Conservation (phyloP, 352 stramenopile species). For the Phytophthora citricola region DNA sequence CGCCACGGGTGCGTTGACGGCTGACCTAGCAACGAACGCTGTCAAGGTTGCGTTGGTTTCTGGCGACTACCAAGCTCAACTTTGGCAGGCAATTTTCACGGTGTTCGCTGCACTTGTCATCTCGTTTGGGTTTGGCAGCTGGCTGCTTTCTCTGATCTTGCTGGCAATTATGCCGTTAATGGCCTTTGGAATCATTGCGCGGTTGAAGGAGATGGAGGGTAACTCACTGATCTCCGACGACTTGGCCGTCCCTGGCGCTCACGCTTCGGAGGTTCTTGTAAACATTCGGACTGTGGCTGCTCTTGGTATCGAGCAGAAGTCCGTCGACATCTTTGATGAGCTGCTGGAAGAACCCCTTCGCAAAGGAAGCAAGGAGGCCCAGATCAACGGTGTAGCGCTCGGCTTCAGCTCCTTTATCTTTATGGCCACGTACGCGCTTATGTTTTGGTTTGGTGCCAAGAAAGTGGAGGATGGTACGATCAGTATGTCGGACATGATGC, state of each 20-base stretch:
- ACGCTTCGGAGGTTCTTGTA: slow-evolving; percentile 49
- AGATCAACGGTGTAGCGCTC: slow-evolving; percentile 48
- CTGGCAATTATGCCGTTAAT: slow-evolving; percentile 3
- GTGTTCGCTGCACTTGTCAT: neutral
- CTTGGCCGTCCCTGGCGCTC: slow-evolving; percentile 37
- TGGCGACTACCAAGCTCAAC: slow-evolving; percentile 51
- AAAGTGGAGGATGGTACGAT: slow-evolving; percentile 51
- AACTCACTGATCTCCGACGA: slow-evolving; percentile 25
- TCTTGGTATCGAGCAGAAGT: slow-evolving; percentile 43
- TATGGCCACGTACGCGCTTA: slow-evolving; percentile 55
- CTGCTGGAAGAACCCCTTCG: slow-evolving; percentile 35
- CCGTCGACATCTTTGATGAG: slow-evolving; percentile 27
- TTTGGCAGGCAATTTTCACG: slow-evolving; percentile 43
- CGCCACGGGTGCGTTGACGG: slow-evolving; percentile 58
- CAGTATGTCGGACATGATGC: slow-evolving; percentile 50
- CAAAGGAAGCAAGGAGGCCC: slow-evolving; percentile 40
- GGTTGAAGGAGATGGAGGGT: slow-evolving; percentile 31
- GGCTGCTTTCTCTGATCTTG: slow-evolving; percentile 7
- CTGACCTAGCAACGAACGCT: slow-evolving; percentile 59
- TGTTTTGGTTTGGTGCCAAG: slow-evolving; percentile 73
- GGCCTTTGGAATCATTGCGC: neutral
- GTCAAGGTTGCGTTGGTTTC: slow-evolving; percentile 54
- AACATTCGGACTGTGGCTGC: slow-evolving; percentile 54
- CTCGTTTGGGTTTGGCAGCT: slow-evolving; percentile 1
- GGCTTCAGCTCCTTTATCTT: slow-evolving; percentile 77